Evolutionary conservation across 2,329 filamentous ascomycete genomes (phyloP).

Genomic region (Cryphonectria parasitica): DNA sequence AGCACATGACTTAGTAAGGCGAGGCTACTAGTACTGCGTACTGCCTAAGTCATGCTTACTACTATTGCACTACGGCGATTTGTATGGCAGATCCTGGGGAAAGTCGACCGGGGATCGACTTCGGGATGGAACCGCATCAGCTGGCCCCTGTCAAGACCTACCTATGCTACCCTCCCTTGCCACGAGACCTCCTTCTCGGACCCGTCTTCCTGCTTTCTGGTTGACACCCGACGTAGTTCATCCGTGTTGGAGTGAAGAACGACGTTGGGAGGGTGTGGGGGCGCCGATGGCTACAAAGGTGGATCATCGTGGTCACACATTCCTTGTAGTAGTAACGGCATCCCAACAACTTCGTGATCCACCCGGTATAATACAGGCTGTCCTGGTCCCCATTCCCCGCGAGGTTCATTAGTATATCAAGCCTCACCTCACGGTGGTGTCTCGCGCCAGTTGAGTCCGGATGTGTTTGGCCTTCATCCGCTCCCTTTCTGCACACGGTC

Average conservation of each 20-base stretch:
- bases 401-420: neutral
- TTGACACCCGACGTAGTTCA: neutral
- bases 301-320: slow-evolving; percentile 5
- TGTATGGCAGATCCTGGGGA: neutral
- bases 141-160: neutral
- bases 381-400: neutral
- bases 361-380: slow-evolving; percentile 13
- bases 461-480: neutral
- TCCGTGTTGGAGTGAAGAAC: slow-evolving; percentile 8
- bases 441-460: slow-evolving; percentile 10
- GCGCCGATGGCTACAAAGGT: neutral
- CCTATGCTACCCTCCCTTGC: slow-evolving; percentile 4
- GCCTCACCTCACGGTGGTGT: slow-evolving; percentile 19
- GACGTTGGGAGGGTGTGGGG: neutral
- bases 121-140: slow-evolving; percentile 9
- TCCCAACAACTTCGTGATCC: slow-evolving; percentile 5
- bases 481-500: neutral
- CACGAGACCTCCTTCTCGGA: neutral
- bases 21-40: neutral
- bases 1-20: neutral
- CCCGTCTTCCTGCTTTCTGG: neutral
- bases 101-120: slow-evolving; percentile 10
- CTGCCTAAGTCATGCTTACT: neutral
- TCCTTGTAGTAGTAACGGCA: neutral
- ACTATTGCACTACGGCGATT: neutral